Evolutionary conservation across 768 basidiomycete species (phyloP).

Genomic region (Rhizopogon rudus): DNA sequence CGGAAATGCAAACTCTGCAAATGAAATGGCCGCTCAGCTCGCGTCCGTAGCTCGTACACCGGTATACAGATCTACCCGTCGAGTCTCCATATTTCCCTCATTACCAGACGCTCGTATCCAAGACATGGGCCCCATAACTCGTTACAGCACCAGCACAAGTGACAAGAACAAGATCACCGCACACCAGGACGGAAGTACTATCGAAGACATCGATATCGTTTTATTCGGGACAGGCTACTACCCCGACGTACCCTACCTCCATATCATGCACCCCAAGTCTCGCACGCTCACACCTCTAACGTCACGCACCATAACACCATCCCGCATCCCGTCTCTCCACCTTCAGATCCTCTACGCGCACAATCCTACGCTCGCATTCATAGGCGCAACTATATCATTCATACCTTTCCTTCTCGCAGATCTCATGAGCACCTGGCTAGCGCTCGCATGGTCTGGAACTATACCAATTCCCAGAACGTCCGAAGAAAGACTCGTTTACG

Average conservation of each 20-base stretch:
- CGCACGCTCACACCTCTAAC: conserved; percentile 23
- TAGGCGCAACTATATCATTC: conserved; percentile 36
- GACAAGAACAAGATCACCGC: conserved; percentile 26
- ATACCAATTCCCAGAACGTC: conserved; percentile 30
- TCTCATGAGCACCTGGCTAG: conserved; percentile 44
- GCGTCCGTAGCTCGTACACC: conserved; percentile 33
- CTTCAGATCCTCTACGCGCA: conserved; percentile 41
- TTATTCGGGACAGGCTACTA: conserved; percentile 45
- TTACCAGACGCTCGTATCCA: conserved; percentile 40
- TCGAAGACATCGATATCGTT: conserved; percentile 38
- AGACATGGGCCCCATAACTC: conserved; percentile 36
- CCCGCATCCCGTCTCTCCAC: conserved; percentile 40
- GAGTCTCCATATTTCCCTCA: conserved; percentile 35
- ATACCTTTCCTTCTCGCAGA: conserved; percentile 47
- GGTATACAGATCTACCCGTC: conserved; percentile 43
- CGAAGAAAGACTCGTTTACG: conserved; percentile 31
- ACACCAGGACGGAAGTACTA: conserved; percentile 30
- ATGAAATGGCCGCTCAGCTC: conserved; percentile 47
- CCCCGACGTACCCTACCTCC: conserved; percentile 36
- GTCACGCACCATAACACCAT: conserved; percentile 21
- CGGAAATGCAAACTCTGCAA: conserved; percentile 49
- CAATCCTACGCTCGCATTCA: conserved; percentile 43
- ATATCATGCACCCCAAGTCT: conserved; percentile 17
- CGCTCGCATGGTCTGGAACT: conserved; percentile 34
- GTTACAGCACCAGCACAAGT: conserved; percentile 20